Evolutionary conservation across 2,329 filamentous ascomycete species (phyloP), one percentile per base, ranked within the genome.

Genomic region (Lachnellula occidentalis): DNA sequence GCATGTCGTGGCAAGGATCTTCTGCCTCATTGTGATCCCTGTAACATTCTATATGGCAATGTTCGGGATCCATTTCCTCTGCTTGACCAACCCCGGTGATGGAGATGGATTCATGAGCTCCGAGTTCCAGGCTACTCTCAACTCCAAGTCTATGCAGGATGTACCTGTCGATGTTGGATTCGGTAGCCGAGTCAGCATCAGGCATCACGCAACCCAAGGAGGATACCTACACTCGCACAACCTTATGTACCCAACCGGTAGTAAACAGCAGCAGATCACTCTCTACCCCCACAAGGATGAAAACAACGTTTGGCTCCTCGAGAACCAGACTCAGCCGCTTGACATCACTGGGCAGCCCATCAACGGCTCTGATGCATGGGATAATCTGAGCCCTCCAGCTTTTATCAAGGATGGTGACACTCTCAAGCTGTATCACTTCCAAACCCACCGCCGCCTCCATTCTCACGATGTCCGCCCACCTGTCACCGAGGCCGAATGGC

Each of bases 101-200:
- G 94, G 94, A 52, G 94, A 99, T 72, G 94, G 94, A 53, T 99
- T 99, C 78, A 99, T 99, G 94, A 96, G 92, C 69, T 96, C 92
- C 53, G 94, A 99, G 70, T 99, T 99, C 78, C 94, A 99, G 75
- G 88, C 94, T 34, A 97, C 94, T 2, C 78, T 99, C 62, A 99
- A 97, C 76, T 92, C 85, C 67, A 99, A 97, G 78, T 86, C 83
- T 51, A 99, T 99, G 94, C 86, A 90, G 69, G 91, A 95, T 72
- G 91, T 95, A 5, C 87, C 94, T 2, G 94, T 89, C 31, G 92
- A 99, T 73, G 87, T 99, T 55, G 86, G 88, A 27, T 87, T 94
- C 66, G 94, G 94, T 56, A 95, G 91, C 70, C 83, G 88, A 60
- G 81, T 99, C 66, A 85, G 79, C 60, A 81, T 99, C 64, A 88